phyloP scores from a whole-genome alignment of 169 alveolate species.

The Eimeria acervulina region DNA sequence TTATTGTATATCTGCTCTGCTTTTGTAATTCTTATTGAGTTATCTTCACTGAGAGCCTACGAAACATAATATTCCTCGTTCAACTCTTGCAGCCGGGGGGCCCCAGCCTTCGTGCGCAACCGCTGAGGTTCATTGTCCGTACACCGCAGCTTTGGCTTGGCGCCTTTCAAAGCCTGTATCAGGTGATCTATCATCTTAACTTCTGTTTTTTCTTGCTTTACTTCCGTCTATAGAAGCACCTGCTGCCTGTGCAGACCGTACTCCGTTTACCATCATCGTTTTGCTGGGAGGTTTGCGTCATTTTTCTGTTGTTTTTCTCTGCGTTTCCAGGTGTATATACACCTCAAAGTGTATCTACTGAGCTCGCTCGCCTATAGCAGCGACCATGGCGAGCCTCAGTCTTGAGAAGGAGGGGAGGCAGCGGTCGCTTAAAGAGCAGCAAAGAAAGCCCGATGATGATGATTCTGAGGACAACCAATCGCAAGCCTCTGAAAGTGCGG shows the following conservation, averaged over 20 bases:
- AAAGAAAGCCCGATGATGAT: slow-evolving; percentile 27
- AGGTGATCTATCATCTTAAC: background rate
- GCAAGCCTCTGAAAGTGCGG: slow-evolving; percentile 33
- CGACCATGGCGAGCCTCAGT: slow-evolving; percentile 69
- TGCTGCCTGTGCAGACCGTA: background rate
- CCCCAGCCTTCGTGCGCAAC: background rate
- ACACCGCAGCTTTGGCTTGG: background rate
- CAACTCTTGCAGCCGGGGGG: background rate
- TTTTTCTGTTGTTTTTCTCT: too few species aligned
- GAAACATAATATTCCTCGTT: background rate
- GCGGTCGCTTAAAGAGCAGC: slow-evolving; percentile 73
- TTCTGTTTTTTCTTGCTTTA: background rate
- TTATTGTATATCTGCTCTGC: background rate
- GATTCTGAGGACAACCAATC: slow-evolving; percentile 41
- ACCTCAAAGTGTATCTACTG: too few species aligned
- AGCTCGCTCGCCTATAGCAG: too few species aligned
- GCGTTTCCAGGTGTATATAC: too few species aligned
- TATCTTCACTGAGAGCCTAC: background rate
- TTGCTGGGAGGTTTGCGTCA: too few species aligned
- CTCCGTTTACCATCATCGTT: background rate
- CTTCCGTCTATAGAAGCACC: background rate
- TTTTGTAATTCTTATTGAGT: background rate
- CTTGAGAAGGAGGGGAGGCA: slow-evolving; percentile 77
- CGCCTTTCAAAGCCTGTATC: background rate
- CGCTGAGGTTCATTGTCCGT: background rate